Percentiles rank a stretch among this genome's conserved stretches.
These are phyloP conservation scores for Brettanomyces nanus DNA, from an alignment of 805 yeast species.

Conservation along the genomic window DNA sequence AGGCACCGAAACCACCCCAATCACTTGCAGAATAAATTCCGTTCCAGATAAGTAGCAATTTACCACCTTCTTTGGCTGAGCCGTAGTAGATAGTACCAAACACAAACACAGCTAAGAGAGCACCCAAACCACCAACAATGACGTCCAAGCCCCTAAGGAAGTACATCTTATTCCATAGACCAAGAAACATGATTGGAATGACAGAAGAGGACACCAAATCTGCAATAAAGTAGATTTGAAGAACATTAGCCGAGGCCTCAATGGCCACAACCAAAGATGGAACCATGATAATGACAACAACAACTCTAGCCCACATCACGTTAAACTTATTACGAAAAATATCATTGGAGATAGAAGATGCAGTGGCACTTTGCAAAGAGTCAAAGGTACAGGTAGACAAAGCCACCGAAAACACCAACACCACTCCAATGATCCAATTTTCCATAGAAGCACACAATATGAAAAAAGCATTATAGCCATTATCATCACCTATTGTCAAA, in stretches of 20 bases:
- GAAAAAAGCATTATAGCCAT: constrained; percentile 66
- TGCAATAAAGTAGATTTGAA: constrained; percentile 84
- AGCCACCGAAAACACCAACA: constrained; percentile 62
- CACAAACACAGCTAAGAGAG: constrained; percentile 68
- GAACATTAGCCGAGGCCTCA: constrained; percentile 70
- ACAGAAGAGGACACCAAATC: constrained; percentile 84
- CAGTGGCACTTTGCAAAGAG: constrained; percentile 80
- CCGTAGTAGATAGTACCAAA: constrained; percentile 78
- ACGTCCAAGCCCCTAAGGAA: constrained; percentile 74
- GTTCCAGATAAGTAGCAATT: constrained; percentile 62
- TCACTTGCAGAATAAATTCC: constrained; percentile 72
- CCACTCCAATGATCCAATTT: constrained; percentile 78
- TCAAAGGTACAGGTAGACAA: constrained; percentile 87
- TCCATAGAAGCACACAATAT: constrained; percentile 66
- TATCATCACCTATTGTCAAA: constrained; percentile 40
- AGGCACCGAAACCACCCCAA: constrained; percentile 95
- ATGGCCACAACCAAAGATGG: constrained; percentile 83
- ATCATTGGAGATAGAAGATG: constrained; percentile 85
- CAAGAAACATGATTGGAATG: constrained; percentile 76
- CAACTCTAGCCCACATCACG: constrained; percentile 54
- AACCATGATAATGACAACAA: constrained; percentile 72
- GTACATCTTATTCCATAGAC: constrained; percentile 59
- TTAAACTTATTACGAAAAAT: constrained; percentile 74
- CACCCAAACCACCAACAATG: constrained; percentile 77
- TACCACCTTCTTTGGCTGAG: constrained; percentile 68